Conservation (phyloP, 805 yeast genomes). For the Saturnispora diversa region DNA sequence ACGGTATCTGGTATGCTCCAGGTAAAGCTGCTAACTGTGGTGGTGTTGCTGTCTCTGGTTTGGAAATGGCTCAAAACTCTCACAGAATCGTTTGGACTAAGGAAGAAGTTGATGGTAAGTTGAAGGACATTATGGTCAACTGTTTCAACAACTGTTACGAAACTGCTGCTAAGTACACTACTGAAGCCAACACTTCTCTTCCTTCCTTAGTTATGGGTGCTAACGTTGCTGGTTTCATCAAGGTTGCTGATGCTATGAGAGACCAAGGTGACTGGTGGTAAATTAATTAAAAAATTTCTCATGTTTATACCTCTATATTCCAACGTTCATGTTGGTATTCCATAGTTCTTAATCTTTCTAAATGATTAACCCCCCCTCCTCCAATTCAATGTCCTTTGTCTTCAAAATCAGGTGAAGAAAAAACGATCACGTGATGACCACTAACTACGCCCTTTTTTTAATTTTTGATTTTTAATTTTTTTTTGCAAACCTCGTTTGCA, state of each 20-base stretch:
- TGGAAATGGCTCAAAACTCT: conserved; percentile 99
- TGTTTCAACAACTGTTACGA: conserved; percentile 90
- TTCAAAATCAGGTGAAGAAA: too few species aligned
- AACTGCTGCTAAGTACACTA: conserved; percentile 74
- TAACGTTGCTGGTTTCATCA: conserved; percentile 96
- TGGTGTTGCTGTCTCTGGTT: conserved; percentile 98
- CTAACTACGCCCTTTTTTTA: too few species aligned
- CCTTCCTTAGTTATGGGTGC: conserved; percentile 99
- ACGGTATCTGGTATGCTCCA: conserved; percentile 93
- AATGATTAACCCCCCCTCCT: too few species aligned
- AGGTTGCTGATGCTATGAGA: conserved; percentile 97
- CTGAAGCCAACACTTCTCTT: conserved; percentile 57
- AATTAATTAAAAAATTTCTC: conserved; percentile 7
- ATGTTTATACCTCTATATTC: neutral
- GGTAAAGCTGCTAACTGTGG: conserved; percentile 99
- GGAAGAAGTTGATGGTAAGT: conserved; percentile 86
- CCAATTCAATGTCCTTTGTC: too few species aligned
- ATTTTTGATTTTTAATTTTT: too few species aligned
- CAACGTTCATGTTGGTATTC: neutral
- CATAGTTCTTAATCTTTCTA: too few species aligned
- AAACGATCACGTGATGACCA: too few species aligned
- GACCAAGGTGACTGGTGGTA: conserved; percentile 78
- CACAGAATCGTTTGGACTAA: conserved; percentile 85
- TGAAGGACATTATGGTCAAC: conserved; percentile 85
- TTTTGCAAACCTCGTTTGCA: too few species aligned